These are phyloP conservation scores for Chaetomium sp. DNA, from an alignment of 2,329 filamentous ascomycete species.

Conservation along the genomic window DNA sequence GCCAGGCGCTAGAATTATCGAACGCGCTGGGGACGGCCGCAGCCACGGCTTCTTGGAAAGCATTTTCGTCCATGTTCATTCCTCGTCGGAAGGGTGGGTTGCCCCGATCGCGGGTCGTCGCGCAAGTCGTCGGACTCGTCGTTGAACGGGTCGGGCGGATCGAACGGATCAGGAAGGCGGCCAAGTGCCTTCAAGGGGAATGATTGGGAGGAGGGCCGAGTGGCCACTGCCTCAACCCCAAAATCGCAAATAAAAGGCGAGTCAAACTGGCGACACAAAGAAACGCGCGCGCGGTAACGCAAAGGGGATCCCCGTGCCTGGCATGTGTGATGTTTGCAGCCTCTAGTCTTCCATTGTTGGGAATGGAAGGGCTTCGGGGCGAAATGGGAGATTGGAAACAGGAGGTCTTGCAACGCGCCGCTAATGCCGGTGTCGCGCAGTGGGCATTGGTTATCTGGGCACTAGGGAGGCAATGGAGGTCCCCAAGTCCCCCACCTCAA, in stretches of 20 bases:
- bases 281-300: not conserved
- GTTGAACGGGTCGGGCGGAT: not conserved
- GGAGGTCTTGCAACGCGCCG: not conserved
- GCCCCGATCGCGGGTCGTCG: no score
- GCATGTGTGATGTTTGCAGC: not conserved
- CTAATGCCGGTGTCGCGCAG: constrained; percentile 3
- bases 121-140: not conserved
- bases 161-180: not conserved
- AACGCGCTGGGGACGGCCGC: constrained; percentile 27
- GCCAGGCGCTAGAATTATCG: constrained; percentile 41
- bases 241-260: not conserved
- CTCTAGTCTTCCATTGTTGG: constrained; percentile 9
- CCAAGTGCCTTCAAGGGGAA: not conserved
- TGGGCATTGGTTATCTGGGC: not conserved
- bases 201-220: not conserved
- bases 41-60: constrained; percentile 18
- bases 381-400: not conserved
- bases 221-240: not conserved
- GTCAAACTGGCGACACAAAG: not conserved
- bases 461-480: no score
- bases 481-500: no score
- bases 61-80: constrained; percentile 13
- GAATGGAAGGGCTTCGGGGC: not conserved
- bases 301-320: not conserved
- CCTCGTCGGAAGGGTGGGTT: no score